These are phyloP conservation scores for Didymella exigua DNA, from an alignment of 2,329 filamentous ascomycete species.

Conservation along the genomic window DNA sequence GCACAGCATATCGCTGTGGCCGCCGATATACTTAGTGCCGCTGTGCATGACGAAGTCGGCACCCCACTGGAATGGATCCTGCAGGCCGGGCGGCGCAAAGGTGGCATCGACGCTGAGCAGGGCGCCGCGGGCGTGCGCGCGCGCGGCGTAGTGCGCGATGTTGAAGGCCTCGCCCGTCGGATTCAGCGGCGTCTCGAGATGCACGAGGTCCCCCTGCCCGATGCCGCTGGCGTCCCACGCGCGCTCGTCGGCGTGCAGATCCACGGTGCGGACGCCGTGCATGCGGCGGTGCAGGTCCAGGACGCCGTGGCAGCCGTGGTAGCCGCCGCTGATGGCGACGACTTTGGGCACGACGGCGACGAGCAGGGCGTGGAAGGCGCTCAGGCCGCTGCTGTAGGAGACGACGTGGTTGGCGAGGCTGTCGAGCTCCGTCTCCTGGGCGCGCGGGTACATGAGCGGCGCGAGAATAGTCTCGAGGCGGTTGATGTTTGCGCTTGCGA, in stretches of 20 bases:
- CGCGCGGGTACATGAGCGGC: slow-evolving; percentile 67
- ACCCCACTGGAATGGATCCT: slow-evolving; percentile 81
- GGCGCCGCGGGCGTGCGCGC: slow-evolving; percentile 74
- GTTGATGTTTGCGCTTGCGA: slow-evolving; percentile 76
- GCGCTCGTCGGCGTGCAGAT: slow-evolving; percentile 58
- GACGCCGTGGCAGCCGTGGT: slow-evolving; percentile 93
- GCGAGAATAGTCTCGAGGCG: slow-evolving; percentile 85
- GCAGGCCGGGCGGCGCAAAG: slow-evolving; percentile 87
- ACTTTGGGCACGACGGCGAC: slow-evolving; percentile 82
- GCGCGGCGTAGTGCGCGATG: slow-evolving; percentile 71
- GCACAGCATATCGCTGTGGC: slow-evolving; percentile 91
- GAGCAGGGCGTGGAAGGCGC: slow-evolving; percentile 86
- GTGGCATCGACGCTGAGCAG: slow-evolving; percentile 86
- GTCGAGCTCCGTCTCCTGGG: slow-evolving; percentile 22
- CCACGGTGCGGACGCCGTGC: slow-evolving; percentile 73
- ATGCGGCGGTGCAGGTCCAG: slow-evolving; percentile 75
- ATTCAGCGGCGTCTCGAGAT: slow-evolving; percentile 93
- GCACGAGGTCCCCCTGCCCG: slow-evolving; percentile 79
- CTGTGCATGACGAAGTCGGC: slow-evolving; percentile 90
- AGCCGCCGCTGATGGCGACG: slow-evolving; percentile 82
- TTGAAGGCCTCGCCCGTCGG: slow-evolving; percentile 82
- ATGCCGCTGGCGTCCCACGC: slow-evolving; percentile 70
- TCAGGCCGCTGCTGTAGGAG: slow-evolving; percentile 83
- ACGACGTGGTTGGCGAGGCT: slow-evolving; percentile 59
- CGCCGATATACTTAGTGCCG: slow-evolving; percentile 95